These are phyloP conservation scores for Zygotorulaspora sp. DNA, from an alignment of 805 yeast species.

Conservation along the genomic window DNA sequence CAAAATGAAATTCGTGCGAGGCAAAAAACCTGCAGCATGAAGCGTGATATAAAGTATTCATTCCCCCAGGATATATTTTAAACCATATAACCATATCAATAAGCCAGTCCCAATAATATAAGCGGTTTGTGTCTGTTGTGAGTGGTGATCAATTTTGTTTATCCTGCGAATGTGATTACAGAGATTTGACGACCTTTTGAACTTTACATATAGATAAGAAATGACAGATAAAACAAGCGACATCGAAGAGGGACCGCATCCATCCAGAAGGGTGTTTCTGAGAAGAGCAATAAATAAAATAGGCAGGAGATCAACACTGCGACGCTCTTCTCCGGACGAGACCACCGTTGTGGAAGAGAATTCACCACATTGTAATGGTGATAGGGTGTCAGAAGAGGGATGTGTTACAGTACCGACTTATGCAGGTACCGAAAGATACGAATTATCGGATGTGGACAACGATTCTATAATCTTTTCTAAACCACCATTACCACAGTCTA, in stretches of 20 bases:
- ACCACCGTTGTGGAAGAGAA: constrained; percentile 7
- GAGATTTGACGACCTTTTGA: no score
- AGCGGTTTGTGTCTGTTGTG: no score
- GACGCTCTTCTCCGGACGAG: constrained; percentile 8
- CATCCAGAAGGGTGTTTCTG: constrained; percentile 13
- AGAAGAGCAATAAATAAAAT: constrained; percentile 12
- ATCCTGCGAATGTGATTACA: no score
- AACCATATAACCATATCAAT: no score
- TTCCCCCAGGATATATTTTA: no score
- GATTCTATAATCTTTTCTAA: constrained; percentile 26
- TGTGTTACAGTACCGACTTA: background rate
- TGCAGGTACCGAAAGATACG: constrained; percentile 5
- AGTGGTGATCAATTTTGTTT: no score
- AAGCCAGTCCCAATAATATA: no score
- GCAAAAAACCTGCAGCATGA: no score
- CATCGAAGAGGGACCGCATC: constrained; percentile 8
- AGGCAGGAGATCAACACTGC: constrained; percentile 12
- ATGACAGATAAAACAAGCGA: constrained; percentile 10
- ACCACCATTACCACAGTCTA: constrained; percentile 42
- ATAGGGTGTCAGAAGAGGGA: background rate
- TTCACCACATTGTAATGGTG: background rate
- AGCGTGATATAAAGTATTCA: no score
- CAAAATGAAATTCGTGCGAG: no score
- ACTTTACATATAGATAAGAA: background rate
- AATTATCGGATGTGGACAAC: constrained; percentile 13